Conservation (phyloP, 2,329 filamentous ascomycete genomes). For the Mycosphaerelloides madeirae region DNA sequence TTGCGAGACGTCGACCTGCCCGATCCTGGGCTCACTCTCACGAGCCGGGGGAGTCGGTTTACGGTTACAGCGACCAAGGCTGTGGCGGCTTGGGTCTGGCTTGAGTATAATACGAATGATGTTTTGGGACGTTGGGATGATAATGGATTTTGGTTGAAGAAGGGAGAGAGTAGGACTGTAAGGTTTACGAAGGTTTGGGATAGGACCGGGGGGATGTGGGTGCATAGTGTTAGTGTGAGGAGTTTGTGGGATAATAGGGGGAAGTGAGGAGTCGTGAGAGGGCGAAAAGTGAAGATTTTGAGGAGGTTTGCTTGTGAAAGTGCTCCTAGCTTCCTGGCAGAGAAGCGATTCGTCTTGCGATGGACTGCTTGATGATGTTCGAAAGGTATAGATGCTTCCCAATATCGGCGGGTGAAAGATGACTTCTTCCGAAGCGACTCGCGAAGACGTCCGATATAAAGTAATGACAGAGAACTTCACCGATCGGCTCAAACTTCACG, state of each 20-base stretch:
- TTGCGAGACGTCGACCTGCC: constrained; percentile 43
- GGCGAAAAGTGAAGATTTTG: too few relatives aligned
- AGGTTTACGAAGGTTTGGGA: constrained; percentile 43
- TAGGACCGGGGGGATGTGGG: constrained; percentile 40
- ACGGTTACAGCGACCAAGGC: constrained; percentile 44
- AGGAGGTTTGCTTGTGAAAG: too few relatives aligned
- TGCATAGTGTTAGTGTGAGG: constrained; percentile 42
- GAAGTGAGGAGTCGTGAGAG: too few relatives aligned
- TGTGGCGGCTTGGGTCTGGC: constrained; percentile 51
- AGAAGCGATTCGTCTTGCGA: too few relatives aligned
- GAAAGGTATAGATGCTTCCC: too few relatives aligned
- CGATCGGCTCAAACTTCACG: too few relatives aligned
- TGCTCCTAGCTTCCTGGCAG: too few relatives aligned
- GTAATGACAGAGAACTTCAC: too few relatives aligned
- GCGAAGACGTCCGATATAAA: too few relatives aligned
- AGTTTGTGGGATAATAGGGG: constrained; percentile 48
- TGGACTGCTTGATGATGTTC: too few relatives aligned
- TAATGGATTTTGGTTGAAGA: constrained; percentile 48
- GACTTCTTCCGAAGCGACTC: too few relatives aligned
- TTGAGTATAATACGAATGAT: constrained; percentile 46
- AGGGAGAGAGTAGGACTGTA: constrained; percentile 43
- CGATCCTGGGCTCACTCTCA: constrained; percentile 44
- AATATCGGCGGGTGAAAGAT: too few relatives aligned
- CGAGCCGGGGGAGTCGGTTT: constrained; percentile 34
- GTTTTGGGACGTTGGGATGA: constrained; percentile 46